Evolutionary conservation across 352 stramenopile genomes (phyloP).

Genomic region (Phytopythium sindhum): DNA sequence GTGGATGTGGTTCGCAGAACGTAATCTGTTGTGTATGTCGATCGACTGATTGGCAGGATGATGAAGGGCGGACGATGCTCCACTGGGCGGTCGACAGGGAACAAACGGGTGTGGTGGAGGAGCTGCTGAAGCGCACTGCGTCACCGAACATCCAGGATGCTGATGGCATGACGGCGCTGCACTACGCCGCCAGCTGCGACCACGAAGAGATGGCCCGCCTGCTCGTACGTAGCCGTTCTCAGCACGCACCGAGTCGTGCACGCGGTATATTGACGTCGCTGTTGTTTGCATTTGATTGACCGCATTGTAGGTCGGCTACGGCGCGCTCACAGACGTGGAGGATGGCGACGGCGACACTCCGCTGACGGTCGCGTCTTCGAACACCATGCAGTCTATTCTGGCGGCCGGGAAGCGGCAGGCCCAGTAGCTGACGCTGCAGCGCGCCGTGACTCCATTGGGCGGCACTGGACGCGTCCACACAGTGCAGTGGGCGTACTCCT

Average conservation of each 20-base stretch:
- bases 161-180: conserved; percentile 77
- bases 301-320: conserved; percentile 44
- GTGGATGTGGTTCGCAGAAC: neutral
- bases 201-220: conserved; percentile 61
- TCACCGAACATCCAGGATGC: conserved; percentile 64
- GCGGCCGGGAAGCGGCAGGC: conserved; percentile 9
- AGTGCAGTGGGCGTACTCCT: neutral
- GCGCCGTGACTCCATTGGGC: neutral
- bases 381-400: conserved; percentile 48
- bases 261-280: neutral
- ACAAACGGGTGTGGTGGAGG: conserved; percentile 43
- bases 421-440: neutral
- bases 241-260: neutral
- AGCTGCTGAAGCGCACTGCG: conserved; percentile 50
- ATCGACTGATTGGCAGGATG: conserved; percentile 34
- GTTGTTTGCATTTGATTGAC: conserved; percentile 1
- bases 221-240: conserved; percentile 33
- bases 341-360: conserved; percentile 73
- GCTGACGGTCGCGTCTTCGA: conserved; percentile 32
- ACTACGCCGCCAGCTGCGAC: conserved; percentile 76
- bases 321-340: conserved; percentile 52
- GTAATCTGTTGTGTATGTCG: neutral
- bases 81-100: conserved; percentile 78
- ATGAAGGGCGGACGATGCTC: conserved; percentile 76
- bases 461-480: neutral